Conservation (phyloP, 768 basidiomycete species). For the Trichaptum fuscoviolaceum region DNA sequence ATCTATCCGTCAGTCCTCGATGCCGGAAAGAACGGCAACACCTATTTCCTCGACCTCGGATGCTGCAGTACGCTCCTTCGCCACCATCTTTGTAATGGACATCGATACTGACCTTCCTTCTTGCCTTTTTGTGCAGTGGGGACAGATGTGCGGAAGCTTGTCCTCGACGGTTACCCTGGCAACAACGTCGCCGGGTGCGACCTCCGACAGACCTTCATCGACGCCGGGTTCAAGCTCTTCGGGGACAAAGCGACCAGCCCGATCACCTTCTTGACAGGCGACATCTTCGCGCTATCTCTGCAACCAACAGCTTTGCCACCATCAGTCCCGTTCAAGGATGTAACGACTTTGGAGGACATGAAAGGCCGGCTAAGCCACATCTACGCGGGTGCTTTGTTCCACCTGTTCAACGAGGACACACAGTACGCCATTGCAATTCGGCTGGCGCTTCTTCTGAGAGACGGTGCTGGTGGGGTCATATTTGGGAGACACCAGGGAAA, state of each 20-base stretch:
- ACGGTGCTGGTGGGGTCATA: slow-evolving; percentile 20
- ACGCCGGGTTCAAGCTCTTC: slow-evolving; percentile 25
- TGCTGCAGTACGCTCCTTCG: slow-evolving; percentile 25
- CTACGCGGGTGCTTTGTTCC: slow-evolving; percentile 30
- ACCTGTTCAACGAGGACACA: slow-evolving; percentile 29
- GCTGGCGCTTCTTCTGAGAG: slow-evolving; percentile 21
- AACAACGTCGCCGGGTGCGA: slow-evolving; percentile 24
- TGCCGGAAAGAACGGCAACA: slow-evolving; percentile 17
- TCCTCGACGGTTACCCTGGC: slow-evolving; percentile 27
- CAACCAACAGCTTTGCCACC: neutral
- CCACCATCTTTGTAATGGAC: neutral
- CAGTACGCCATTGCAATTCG: slow-evolving; percentile 28
- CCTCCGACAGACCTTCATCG: slow-evolving; percentile 25
- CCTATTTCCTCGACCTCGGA: slow-evolving; percentile 27
- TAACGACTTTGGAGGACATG: slow-evolving; percentile 20
- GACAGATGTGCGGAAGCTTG: slow-evolving; percentile 28
- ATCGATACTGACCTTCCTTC: neutral
- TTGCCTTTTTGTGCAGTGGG: slow-evolving; percentile 21
- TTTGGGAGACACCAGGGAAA: slow-evolving; percentile 30
- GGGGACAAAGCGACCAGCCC: slow-evolving; percentile 16
- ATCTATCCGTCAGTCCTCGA: slow-evolving; percentile 23
- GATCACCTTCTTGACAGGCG: slow-evolving; percentile 26
- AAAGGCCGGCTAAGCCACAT: slow-evolving; percentile 22
- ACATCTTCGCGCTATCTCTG: slow-evolving; percentile 24
- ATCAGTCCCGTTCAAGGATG: slow-evolving; percentile 1